Evolutionary conservation across 805 yeast genomes (phyloP), one percentile per base, ranked within the genome.

Genomic region (Sugiyamaella boreocaroliniensis): DNA sequence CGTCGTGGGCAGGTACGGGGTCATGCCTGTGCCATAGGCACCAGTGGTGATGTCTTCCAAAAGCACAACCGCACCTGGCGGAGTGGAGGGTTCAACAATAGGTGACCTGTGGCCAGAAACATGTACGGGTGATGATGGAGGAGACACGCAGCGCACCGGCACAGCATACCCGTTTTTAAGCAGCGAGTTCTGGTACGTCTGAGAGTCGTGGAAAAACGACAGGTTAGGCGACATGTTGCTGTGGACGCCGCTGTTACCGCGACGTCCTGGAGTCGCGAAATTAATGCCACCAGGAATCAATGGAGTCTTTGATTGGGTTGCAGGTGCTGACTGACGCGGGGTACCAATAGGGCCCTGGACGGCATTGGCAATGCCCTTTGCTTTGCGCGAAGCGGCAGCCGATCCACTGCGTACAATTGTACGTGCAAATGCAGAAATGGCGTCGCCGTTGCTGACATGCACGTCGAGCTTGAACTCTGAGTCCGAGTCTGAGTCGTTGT

Each of bases 11-110:
- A 61, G 26, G 49, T 60, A 61, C 2, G 64, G 64, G 8, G 64
- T 61, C 62, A 61, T 59, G 22, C 64, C 64, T 8, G 64, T 61
- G 12, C 54, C 50, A 43, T 51, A 60, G 46, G 49, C 45, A 10
- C 54, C 57, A 22, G 48, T 14, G 40, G 43, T 32, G 41, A 43
- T 45, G 32, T 57, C 59, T 29, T 60, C 63, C 10, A 53, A 37
- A 10, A 55, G 42, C 40, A 59, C 49, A 26, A 58, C 59, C 4
- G 61, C 55, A 8, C 63, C 62, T 8, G 64, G 64, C 1, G 64
- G 64, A 2, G 64, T 61, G 19, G 53, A 49, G 18, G 57, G 45
- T 29, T 47, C 43, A n/a, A 16, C 40, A n/a, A 47, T 43, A 2
- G 45, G 40, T 20, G 40, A 43, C 15, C 34, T 2, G 19, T 32